Conservation (phyloP, 345 rosid genomes). For the Garcia nutans region DNA sequence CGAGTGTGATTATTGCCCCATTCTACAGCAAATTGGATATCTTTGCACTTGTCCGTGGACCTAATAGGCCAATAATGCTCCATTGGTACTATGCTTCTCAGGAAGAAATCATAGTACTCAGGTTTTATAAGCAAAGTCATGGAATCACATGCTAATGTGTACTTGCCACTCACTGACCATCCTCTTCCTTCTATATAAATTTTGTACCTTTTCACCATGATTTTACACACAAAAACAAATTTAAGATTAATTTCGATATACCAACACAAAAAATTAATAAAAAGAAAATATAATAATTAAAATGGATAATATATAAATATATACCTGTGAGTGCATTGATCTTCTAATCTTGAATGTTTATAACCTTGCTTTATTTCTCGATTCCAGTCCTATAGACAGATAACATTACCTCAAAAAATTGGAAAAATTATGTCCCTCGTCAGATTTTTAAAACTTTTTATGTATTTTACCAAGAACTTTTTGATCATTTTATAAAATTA, state of each 20-base stretch:
- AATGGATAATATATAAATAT: too few relatives aligned
- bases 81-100: constrained; percentile 63
- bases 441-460: too few relatives aligned
- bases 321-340: constrained; percentile 24
- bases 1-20: constrained; percentile 63
- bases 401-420: too few relatives aligned
- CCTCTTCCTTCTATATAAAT: constrained; percentile 72
- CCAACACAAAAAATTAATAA: not conserved
- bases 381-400: constrained; percentile 7
- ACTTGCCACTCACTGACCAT: constrained; percentile 85
- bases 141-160: constrained; percentile 76
- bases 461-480: too few relatives aligned
- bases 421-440: too few relatives aligned
- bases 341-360: constrained; percentile 17
- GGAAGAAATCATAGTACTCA: constrained; percentile 56
- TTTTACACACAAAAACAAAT: not conserved
- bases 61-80: constrained; percentile 83
- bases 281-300: too few relatives aligned
- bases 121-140: constrained; percentile 56
- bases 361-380: constrained; percentile 9
- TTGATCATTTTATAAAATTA: too few relatives aligned
- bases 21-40: constrained; percentile 66
- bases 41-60: constrained; percentile 44
- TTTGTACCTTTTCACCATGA: constrained; percentile 49
- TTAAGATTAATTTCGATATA: not conserved